Conservation (phyloP, 306 rosid genomes). For the Pterocarpus macrocarpus region DNA sequence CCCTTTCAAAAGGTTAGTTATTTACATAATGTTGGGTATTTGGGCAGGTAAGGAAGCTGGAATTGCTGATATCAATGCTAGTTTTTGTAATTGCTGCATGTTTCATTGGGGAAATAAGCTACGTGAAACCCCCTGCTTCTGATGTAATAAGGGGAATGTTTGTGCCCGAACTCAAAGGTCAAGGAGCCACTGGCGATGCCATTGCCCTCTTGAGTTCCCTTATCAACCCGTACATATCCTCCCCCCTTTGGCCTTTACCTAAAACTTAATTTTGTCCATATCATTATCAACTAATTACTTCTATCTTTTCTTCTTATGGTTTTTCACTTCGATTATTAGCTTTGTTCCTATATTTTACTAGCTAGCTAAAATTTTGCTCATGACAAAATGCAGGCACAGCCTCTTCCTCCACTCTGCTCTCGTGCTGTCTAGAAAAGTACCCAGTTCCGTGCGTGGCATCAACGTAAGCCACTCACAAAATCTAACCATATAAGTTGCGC, state of each 20-base stretch:
- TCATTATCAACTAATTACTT: too few relatives aligned
- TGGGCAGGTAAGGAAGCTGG: constrained; percentile 76
- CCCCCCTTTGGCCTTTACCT: background rate
- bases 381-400: constrained; percentile 71
- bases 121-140: constrained; percentile 73
- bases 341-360: background rate
- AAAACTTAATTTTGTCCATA: too few relatives aligned
- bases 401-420: constrained; percentile 97
- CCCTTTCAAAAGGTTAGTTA: too few relatives aligned
- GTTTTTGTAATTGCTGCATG: constrained; percentile 86
- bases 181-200: constrained; percentile 81
- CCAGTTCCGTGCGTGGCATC: constrained; percentile 73
- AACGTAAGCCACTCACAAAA: constrained; percentile 58
- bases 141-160: constrained; percentile 64
- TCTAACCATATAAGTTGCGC: background rate
- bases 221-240: constrained; percentile 78
- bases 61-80: constrained; percentile 64
- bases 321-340: background rate
- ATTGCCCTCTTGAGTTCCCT: constrained; percentile 93
- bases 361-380: background rate
- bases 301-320: too few relatives aligned
- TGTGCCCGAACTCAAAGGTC: constrained; percentile 69
- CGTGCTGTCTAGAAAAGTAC: constrained; percentile 83
- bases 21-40: background rate
- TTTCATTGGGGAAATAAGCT: constrained; percentile 86